Conservation (phyloP, 148 eudicot species). For the Fallopia convolvulus region DNA sequence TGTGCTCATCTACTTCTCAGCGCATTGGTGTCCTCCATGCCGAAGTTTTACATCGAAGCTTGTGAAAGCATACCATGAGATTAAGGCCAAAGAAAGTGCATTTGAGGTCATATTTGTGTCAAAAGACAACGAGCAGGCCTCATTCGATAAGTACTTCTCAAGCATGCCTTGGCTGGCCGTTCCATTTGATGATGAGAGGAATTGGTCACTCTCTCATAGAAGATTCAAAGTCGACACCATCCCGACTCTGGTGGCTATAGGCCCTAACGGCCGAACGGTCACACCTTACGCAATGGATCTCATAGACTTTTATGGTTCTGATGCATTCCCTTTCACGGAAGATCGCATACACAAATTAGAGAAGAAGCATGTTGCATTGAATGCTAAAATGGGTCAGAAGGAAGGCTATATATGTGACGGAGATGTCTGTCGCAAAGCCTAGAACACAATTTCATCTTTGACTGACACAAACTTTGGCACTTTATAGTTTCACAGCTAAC, state of each 20-base stretch:
- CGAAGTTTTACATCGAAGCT: constrained; percentile 37
- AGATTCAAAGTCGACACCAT: constrained; percentile 33
- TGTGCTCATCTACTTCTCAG: constrained; percentile 47
- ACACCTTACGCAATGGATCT: constrained; percentile 32
- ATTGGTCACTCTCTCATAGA: constrained; percentile 15
- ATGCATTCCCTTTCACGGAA: constrained; percentile 52
- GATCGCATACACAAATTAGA: constrained; percentile 29
- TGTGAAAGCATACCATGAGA: constrained; percentile 32
- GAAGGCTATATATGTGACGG: constrained; percentile 42
- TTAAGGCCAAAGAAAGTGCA: constrained; percentile 37
- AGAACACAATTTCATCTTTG: no score
- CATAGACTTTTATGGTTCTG: constrained; percentile 31
- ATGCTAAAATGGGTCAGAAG: constrained; percentile 26
- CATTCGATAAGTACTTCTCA: constrained; percentile 31
- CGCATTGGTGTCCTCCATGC: constrained; percentile 50
- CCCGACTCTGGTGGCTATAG: constrained; percentile 37
- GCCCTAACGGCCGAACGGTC: constrained; percentile 37
- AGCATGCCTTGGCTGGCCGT: constrained; percentile 53
- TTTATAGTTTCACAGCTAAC: neutral
- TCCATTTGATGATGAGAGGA: constrained; percentile 44
- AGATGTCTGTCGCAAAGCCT: constrained; percentile 22
- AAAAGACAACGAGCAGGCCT: constrained; percentile 35
- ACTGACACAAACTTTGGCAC: neutral
- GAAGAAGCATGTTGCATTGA: constrained; percentile 19
- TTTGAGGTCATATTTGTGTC: constrained; percentile 46